Evolutionary conservation across 129 eudicot species (phyloP), one percentile per base, ranked within the genome.

Genomic region (Chrysanthemum seticuspe): DNA sequence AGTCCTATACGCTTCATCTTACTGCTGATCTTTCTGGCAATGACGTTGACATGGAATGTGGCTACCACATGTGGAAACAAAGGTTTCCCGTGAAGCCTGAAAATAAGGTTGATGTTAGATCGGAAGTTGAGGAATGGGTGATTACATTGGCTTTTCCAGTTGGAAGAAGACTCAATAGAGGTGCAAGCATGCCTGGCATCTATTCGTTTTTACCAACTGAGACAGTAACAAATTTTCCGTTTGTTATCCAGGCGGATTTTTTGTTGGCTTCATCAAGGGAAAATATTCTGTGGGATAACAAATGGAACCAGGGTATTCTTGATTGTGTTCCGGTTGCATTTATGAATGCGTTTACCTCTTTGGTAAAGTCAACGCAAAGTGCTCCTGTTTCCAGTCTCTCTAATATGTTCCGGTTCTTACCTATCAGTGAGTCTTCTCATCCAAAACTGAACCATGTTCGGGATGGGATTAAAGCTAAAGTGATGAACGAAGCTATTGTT

Each of bases 231-330:
- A 84, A 87, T 64, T 79, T 87, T 25, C 92, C 89, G 1, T 87
- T 87, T 74, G 71, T 87, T 6, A 84, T 84, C 11, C 92, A 87
- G 56, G 83, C 92, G 0, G 89, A 87, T 79, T 87, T 87, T 51
- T 73, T 87, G 3, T 65, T 87, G 13, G 84, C 84, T 0, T 81
- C 91, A 1, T 87, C 91, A 16, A 68, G 91, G 34, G 88, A 87
- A 62, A 83, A 79, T 31, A 86, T 86, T 15, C 79, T 86, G 51
- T 49, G 83, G 80, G 91, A 81, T 50, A 62, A 78, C 71, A 76
- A n/a, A 68, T 83, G 91, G 91, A 83, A 83, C 79, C 75, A 78
- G 34, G 88, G 91, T 29, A 86, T 86, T 74, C 88, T 86, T 31
- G 78, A 71, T 56, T 81, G 83, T 6, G 74, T 86, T 1, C 83